Conservation (phyloP, 306 rosid genomes). For the Geum urbanum region DNA sequence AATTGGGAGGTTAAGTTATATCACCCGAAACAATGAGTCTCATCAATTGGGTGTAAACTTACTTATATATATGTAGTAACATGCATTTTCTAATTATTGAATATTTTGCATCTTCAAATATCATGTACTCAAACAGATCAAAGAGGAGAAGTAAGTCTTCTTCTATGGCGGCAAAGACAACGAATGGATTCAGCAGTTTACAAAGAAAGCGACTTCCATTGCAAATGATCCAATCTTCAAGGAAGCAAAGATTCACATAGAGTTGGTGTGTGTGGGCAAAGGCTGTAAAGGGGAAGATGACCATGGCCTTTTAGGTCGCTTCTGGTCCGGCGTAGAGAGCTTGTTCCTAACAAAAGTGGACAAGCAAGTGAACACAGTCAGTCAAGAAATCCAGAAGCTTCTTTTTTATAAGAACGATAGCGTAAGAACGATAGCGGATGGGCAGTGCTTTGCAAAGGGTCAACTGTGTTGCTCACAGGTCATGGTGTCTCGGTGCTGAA, state of each 20-base stretch:
- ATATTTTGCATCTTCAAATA: not conserved
- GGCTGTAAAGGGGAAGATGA: conserved; percentile 31
- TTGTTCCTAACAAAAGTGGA: conserved; percentile 34
- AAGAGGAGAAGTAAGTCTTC: conserved; percentile 47
- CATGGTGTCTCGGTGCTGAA: conserved; percentile 33
- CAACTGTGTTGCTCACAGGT: conserved; percentile 29
- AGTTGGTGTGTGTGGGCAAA: conserved; percentile 32
- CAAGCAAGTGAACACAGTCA: conserved; percentile 13
- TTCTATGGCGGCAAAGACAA: conserved; percentile 58
- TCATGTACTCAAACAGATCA: conserved; percentile 27
- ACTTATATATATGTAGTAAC: no score
- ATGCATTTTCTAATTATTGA: no score
- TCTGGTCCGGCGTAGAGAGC: conserved; percentile 45
- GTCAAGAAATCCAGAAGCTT: conserved; percentile 43
- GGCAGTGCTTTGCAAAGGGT: conserved; percentile 40
- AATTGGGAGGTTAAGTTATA: no score
- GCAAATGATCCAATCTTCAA: conserved; percentile 38
- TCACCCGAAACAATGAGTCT: no score
- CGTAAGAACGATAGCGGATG: conserved; percentile 56
- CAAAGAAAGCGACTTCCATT: conserved; percentile 33
- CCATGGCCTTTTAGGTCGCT: conserved; percentile 24
- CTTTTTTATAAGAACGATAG: conserved; percentile 50
- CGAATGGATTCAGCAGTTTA: conserved; percentile 55
- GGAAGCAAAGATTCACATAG: conserved; percentile 37
- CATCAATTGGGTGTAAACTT: no score